phyloP scores from a whole-genome alignment of 768 basidiomycete species.

The Kondoa subrosea region DNA sequence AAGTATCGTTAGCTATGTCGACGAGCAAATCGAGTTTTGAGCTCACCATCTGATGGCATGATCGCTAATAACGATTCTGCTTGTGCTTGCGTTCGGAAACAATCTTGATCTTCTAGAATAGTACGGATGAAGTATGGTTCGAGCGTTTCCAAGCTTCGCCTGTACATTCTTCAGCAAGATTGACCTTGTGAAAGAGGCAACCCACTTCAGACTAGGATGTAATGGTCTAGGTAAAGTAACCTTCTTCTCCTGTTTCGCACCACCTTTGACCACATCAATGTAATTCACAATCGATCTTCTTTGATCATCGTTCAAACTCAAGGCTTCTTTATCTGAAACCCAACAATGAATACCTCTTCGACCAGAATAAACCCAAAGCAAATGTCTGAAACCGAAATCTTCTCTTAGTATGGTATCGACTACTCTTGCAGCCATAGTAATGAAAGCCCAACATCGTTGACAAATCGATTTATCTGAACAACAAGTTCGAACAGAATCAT shows the following conservation, averaged over 20 bases:
- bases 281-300: constrained; percentile 70
- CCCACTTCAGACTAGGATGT: constrained; percentile 59
- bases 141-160: constrained; percentile 29
- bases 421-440: constrained; percentile 75
- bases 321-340: constrained; percentile 77
- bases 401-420: constrained; percentile 59
- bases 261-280: constrained; percentile 64
- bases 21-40: not conserved
- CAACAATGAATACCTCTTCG: constrained; percentile 96
- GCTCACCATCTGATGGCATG: constrained; percentile 46
- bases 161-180: not conserved
- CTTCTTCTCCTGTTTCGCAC: constrained; percentile 64
- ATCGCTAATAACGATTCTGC: constrained; percentile 58
- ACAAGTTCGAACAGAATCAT: constrained; percentile 86
- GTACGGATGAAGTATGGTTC: constrained; percentile 46
- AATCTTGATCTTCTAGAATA: constrained; percentile 66
- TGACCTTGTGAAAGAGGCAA: constrained; percentile 18
- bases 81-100: constrained; percentile 52
- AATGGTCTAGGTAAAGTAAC: constrained; percentile 51
- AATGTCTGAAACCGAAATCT: constrained; percentile 75
- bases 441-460: constrained; percentile 83
- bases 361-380: constrained; percentile 97
- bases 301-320: constrained; percentile 81
- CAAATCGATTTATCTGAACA: constrained; percentile 84
- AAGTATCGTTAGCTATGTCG: not conserved